Evolutionary conservation across 1,139 yeast genomes (phyloP).

Genomic region (Saccharomycopsis hybrid): DNA sequence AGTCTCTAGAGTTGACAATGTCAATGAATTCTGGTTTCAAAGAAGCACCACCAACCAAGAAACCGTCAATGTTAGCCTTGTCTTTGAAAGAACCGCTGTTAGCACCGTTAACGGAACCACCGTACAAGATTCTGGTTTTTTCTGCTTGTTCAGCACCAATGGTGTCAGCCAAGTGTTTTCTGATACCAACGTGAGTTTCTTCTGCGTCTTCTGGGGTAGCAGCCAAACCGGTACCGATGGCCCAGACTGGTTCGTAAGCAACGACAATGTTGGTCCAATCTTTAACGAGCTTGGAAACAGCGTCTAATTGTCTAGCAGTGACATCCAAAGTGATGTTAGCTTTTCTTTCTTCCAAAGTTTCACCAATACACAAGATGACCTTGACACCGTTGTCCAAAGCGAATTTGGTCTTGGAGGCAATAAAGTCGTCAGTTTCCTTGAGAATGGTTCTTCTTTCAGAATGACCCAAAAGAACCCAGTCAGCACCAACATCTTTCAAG

Average conservation of each 20-base stretch:
- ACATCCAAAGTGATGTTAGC: slow-evolving; percentile 80
- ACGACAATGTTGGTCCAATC: slow-evolving; percentile 93
- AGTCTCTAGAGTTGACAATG: slow-evolving; percentile 87
- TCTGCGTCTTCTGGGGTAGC: slow-evolving; percentile 98
- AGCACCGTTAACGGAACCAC: slow-evolving; percentile 97
- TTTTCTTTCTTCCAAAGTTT: slow-evolving; percentile 92
- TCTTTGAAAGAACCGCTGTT: slow-evolving; percentile 88
- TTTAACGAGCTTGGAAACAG: slow-evolving; percentile 72
- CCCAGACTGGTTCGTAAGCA: slow-evolving; percentile 99
- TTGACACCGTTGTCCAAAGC: slow-evolving; percentile 84
- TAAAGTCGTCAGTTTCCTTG: slow-evolving; percentile 83
- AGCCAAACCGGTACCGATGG: slow-evolving; percentile 98
- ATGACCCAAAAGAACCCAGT: slow-evolving; percentile 97
- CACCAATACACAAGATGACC: slow-evolving; percentile 96
- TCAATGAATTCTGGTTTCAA: slow-evolving; percentile 96
- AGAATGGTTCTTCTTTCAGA: slow-evolving; percentile 96
- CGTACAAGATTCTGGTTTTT: slow-evolving; percentile 84
- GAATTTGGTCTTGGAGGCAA: slow-evolving; percentile 92
- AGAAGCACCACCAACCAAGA: slow-evolving; percentile 99
- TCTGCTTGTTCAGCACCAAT: slow-evolving; percentile 77
- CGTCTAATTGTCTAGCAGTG: slow-evolving; percentile 84
- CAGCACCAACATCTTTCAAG: slow-evolving; percentile 86
- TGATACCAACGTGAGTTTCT: slow-evolving; percentile 85
- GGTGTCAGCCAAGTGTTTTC: slow-evolving; percentile 71
- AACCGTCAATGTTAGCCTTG: slow-evolving; percentile 93